These are phyloP conservation scores for Chaetomiaceae sp. DNA, from an alignment of 2,329 filamentous ascomycete genomes.

Conservation along the genomic window DNA sequence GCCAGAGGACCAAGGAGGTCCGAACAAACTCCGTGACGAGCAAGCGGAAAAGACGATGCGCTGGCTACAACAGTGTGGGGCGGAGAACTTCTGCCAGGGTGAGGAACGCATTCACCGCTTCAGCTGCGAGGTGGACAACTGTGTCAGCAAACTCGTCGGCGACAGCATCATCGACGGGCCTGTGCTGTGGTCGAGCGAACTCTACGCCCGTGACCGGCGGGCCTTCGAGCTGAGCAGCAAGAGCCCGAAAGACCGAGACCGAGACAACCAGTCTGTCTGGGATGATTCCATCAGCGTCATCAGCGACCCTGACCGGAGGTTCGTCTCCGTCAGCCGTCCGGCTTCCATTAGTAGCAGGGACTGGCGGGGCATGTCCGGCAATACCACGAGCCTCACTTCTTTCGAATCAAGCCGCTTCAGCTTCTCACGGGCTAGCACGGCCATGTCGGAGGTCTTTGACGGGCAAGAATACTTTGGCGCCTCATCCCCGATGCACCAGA, in stretches of 20 bases:
- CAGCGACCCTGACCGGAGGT: slow-evolving; percentile 51
- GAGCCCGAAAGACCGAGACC: slow-evolving; percentile 40
- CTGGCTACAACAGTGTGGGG: slow-evolving; percentile 75
- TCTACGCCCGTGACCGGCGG: slow-evolving; percentile 74
- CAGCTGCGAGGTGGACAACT: slow-evolving; percentile 82
- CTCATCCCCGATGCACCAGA: slow-evolving; percentile 63
- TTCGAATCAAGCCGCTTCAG: slow-evolving; percentile 62
- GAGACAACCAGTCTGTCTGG: slow-evolving; percentile 40
- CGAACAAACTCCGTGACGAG: slow-evolving; percentile 93
- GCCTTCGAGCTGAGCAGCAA: slow-evolving; percentile 46
- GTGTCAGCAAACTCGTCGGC: slow-evolving; percentile 78
- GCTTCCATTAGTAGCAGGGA: slow-evolving; percentile 50
- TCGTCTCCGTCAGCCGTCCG: slow-evolving; percentile 41
- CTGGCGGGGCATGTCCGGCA: slow-evolving; percentile 52
- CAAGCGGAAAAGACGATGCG: slow-evolving; percentile 79
- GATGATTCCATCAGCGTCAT: slow-evolving; percentile 51
- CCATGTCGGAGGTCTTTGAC: slow-evolving; percentile 62
- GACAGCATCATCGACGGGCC: slow-evolving; percentile 80
- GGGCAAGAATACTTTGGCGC: slow-evolving; percentile 66
- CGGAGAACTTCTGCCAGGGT: slow-evolving; percentile 91
- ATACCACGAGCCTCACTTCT: slow-evolving; percentile 64
- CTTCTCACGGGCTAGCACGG: slow-evolving; percentile 51
- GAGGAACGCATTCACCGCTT: slow-evolving; percentile 95
- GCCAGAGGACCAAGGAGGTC: slow-evolving; percentile 75
- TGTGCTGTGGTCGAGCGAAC: slow-evolving; percentile 85